Percentiles rank a stretch among this genome's conserved stretches.
Evolutionary conservation across 2,329 filamentous ascomycete species (phyloP).

Genomic region (Aspergillus sp.): DNA sequence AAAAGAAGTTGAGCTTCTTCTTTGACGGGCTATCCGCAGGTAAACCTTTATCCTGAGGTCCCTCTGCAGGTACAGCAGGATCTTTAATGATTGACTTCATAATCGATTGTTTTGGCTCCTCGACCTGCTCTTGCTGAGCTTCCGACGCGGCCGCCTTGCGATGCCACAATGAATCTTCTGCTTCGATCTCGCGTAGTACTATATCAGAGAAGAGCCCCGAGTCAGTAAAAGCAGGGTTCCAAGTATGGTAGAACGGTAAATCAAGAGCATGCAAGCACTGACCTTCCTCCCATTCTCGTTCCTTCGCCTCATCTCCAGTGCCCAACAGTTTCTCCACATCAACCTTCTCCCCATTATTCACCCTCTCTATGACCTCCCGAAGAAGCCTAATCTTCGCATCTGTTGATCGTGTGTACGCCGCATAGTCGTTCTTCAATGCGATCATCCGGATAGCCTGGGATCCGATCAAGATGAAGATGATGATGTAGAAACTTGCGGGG

Average conservation of each 20-base stretch:
- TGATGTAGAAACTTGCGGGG: constrained; percentile 77
- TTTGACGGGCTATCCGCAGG: constrained; percentile 19
- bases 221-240: background rate
- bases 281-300: constrained; percentile 88
- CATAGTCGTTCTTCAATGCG: constrained; percentile 72
- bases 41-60: constrained; percentile 14
- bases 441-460: constrained; percentile 96
- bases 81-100: constrained; percentile 21
- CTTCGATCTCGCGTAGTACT: constrained; percentile 44
- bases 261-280: constrained; percentile 31
- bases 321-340: constrained; percentile 83
- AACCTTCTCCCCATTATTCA: constrained; percentile 60
- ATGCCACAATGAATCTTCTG: constrained; percentile 43
- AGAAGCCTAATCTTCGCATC: constrained; percentile 77
- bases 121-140: background rate
- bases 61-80: constrained; percentile 16
- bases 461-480: constrained; percentile 83
- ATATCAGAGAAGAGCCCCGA: background rate
- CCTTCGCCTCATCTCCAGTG: constrained; percentile 71
- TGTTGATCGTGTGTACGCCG: constrained; percentile 70
- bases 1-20: constrained; percentile 36
- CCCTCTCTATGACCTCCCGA: constrained; percentile 60
- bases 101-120: background rate
- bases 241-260: no score
- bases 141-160: constrained; percentile 19